Evolutionary conservation across 1,139 yeast species (phyloP), one percentile per base, ranked within the genome.

Genomic region (Candida sp.): DNA sequence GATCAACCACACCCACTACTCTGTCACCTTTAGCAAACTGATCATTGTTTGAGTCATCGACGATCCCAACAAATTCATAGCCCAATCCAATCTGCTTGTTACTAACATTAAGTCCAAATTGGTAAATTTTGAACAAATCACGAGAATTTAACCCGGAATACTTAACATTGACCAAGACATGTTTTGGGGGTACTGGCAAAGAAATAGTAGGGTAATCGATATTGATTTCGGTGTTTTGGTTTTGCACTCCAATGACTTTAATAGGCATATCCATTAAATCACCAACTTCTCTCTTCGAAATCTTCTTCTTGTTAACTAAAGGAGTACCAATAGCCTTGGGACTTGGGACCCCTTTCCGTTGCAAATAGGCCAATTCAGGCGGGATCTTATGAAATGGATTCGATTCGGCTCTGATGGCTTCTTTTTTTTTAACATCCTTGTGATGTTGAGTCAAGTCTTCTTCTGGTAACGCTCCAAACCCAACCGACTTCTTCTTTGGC

Each of bases 311-410:
- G 47, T 37, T 41, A 29, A 36, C 45, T 39, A 46, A 22, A 9
- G 23, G 23, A 11, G 19, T 21, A 11, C 27, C 25, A 27, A 37
- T 27, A 5, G 58, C 55, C 34, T 52, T 61, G 9, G 60, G 67
- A 2, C 50, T 58, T 35, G 56, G 54, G 15, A 46, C 41, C 33
- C 43, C 36, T 33, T 53, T 61, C 45, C 59, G 60, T 43, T 67
- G 64, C 38, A 73, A 55, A 45, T 73, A 69, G 4, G 70, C 62
- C 40, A 73, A 64, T 51, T 73, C 77, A 1, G 75, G 69, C 0
- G 79, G 78, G n/a, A 71, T 60, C 45, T 56, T 61, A 40, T 73
- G 75, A 57, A 73, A 73, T 2, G 73, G 66, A 44, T 64, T 64
- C 30, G 61, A 52, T 46, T 63, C 56, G 33, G 51, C 44, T 43